Evolutionary conservation across 2,329 filamentous ascomycete species (phyloP).

Genomic region (Tolypocladium amazonense): DNA sequence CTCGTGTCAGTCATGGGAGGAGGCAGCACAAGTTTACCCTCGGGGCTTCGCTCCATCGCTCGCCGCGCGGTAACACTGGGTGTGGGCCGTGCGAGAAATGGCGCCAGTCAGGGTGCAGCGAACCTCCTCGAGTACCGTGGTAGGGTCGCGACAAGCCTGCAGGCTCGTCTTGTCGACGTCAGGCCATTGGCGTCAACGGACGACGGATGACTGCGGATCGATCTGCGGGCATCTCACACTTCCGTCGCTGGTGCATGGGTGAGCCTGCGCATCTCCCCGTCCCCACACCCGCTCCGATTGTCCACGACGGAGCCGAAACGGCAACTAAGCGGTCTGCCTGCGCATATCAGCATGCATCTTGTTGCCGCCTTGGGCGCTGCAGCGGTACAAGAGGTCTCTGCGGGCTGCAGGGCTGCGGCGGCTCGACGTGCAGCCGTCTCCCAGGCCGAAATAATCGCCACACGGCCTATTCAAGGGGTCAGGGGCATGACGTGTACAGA

Average conservation of each 20-base stretch:
- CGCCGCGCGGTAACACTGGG: not conserved
- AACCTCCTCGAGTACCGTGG: not conserved
- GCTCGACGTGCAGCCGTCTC: not conserved
- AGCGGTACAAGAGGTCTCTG: not conserved
- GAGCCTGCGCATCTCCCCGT: not conserved
- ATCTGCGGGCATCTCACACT: not conserved
- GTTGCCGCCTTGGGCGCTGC: not conserved
- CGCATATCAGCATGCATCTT: not conserved
- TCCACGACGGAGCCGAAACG: not conserved
- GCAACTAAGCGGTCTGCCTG: not conserved
- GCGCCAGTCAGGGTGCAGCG: not conserved
- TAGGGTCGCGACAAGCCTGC: not conserved
- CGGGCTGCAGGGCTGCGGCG: not conserved
- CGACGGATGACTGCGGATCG: not conserved
- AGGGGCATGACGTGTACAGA: not conserved
- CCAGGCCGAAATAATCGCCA: not conserved
- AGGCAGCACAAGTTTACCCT: not conserved
- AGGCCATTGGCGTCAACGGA: not conserved
- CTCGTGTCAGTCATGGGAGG: not conserved
- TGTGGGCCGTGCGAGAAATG: not conserved
- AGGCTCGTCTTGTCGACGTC: not conserved
- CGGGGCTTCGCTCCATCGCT: not conserved
- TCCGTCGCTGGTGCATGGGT: not conserved
- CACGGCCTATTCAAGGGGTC: not conserved
- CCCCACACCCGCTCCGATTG: not conserved